Conservation (phyloP, 495 filamentous ascomycete species). For the Patellaria atrata region DNA sequence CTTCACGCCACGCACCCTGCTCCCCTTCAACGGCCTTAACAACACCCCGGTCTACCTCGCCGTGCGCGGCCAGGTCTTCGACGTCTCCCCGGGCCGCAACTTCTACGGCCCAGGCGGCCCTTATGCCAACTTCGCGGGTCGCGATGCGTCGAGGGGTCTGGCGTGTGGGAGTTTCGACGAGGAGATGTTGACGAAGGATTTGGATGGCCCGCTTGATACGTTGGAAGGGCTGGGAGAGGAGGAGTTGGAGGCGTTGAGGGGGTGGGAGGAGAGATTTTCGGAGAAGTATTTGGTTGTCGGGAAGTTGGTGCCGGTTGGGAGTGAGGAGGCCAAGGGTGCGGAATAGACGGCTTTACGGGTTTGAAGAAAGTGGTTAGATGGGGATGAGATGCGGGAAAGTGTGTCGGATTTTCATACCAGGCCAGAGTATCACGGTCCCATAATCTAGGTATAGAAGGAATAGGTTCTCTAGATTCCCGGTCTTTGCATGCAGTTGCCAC, state of each 20-base stretch:
- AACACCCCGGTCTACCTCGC: slow-evolving; percentile 67
- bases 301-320: slow-evolving; percentile 62
- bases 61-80: slow-evolving; percentile 74
- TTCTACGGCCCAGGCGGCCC: slow-evolving; percentile 91
- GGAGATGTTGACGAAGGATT: slow-evolving; percentile 88
- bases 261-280: slow-evolving; percentile 83
- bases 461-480: no score
- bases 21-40: slow-evolving; percentile 74
- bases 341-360: no score
- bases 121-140: slow-evolving; percentile 86
- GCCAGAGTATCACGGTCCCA: no score
- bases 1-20: slow-evolving; percentile 74
- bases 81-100: slow-evolving; percentile 68
- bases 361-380: no score
- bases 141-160: slow-evolving; percentile 84
- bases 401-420: no score
- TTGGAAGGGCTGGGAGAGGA: slow-evolving; percentile 60
- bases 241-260: slow-evolving; percentile 66
- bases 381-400: no score
- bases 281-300: slow-evolving; percentile 94
- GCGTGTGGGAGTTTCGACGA: slow-evolving; percentile 90
- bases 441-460: no score
- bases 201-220: slow-evolving; percentile 73
- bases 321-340: slow-evolving; percentile 35
- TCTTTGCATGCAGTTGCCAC: no score